Conservation (phyloP, 331 rosid genomes). For the Arachis monticola region DNA sequence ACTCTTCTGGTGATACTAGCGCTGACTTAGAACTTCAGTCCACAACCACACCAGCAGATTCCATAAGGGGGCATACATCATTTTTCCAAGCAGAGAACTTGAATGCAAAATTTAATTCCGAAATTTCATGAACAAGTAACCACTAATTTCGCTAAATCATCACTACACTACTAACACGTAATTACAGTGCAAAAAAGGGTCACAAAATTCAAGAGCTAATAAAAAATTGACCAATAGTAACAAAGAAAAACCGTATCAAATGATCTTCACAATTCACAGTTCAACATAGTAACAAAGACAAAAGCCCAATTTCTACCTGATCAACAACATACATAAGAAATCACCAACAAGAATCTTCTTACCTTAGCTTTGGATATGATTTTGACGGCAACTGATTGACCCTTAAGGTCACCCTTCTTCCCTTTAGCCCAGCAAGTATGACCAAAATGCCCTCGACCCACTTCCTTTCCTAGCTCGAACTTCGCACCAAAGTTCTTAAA, state of each 20-base stretch:
- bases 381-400: slow-evolving; percentile 88
- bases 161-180: slow-evolving; percentile 2
- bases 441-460: slow-evolving; percentile 99
- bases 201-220: slow-evolving; percentile 21
- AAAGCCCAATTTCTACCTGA: slow-evolving; percentile 11
- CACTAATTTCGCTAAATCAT: slow-evolving; percentile 2
- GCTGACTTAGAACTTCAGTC: slow-evolving; percentile 3
- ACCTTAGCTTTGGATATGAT: slow-evolving; percentile 95
- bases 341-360: slow-evolving; percentile 28
- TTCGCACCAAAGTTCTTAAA: slow-evolving; percentile 78
- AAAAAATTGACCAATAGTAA: slow-evolving; percentile 43
- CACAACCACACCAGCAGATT: neutral
- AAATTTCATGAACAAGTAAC: slow-evolving; percentile 23
- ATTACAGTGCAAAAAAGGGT: slow-evolving; percentile 30
- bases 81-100: slow-evolving; percentile 9
- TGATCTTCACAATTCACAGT: slow-evolving; percentile 16
- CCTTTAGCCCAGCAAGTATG: slow-evolving; percentile 93
- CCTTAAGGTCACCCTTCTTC: slow-evolving; percentile 86
- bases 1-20: slow-evolving; percentile 1
- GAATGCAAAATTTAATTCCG: slow-evolving; percentile 21
- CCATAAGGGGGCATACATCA: neutral
- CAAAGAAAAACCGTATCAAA: slow-evolving; percentile 18
- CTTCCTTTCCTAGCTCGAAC: slow-evolving; percentile 88
- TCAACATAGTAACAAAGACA: neutral
- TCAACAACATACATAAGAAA: neutral